Base-by-base conservation (phyloP, 2,329 filamentous ascomycete genomes). In the Venturia aucupariae region DNA sequence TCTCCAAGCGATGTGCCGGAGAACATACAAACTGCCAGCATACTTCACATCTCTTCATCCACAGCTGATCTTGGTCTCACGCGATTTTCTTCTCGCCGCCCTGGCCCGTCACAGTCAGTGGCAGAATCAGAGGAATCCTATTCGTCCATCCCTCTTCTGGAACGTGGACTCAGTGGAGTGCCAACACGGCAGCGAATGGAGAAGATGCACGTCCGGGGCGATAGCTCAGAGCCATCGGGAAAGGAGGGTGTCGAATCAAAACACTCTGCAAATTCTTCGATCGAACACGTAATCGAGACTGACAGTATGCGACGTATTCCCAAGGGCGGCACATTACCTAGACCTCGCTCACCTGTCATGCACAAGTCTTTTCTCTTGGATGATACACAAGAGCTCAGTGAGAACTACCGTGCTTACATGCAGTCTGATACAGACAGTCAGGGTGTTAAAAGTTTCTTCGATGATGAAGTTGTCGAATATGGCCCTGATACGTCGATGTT, bases 91-190 rank as follows among this genome's bases (percentile, higher is more conserved):
- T 35, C 42, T 51, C 41, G 44, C 17, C 39, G 15, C 19, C 61
- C n/a, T 48, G 32, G 24, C 24, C 61, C 42, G 19, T 22, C 44
- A 11, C 66, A 67, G 27, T 74, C 78, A 2, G 74, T 79, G 32
- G 82, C 84, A 17, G 84, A 83, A 64, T 92, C 90, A 0, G 82
- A 85, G 35, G 86, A 87, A 61, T 93, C 90, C 0, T 92, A 91
- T 72, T 87, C 84, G 46, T 92, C 90, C 0, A 86, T 87, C 41
- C 90, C 91, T 4, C 80, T 94, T 8, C 81, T 95, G 15, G 88
- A 93, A 66, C 84, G 89, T 61, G 89, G 83, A 3, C 24, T 65
- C 5, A 65, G 35, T 55, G 59, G 35, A 19, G n/a, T 55, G 24
- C n/a, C 60, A 19, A 54, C 61, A 32, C 59, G 42, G 32, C 42